phyloP scores from a whole-genome alignment of 2,329 filamentous ascomycete species.

The Apiospora kogelbergensis region DNA sequence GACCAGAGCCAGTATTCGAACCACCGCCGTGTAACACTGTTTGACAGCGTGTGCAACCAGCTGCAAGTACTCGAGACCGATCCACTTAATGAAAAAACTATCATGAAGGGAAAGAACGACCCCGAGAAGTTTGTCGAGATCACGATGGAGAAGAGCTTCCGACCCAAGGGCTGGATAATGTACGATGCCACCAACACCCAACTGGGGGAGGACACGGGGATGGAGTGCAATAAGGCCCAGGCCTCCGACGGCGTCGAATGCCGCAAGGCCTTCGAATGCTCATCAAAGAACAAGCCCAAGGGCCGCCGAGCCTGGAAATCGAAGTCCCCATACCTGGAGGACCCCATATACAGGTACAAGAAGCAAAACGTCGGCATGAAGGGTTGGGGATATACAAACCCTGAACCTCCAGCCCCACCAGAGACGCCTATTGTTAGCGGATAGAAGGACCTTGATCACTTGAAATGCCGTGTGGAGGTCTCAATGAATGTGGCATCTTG shows the following conservation, averaged over 20 bases:
- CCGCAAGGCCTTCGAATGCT: neutral
- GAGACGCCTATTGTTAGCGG: no score
- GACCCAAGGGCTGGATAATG: neutral
- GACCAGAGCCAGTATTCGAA: neutral
- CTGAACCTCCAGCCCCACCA: no score
- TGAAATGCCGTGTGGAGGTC: no score
- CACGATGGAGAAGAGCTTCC: neutral
- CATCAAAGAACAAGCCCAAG: neutral
- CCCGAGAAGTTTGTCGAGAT: neutral
- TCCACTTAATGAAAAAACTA: neutral
- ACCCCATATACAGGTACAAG: no score
- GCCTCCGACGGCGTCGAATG: neutral
- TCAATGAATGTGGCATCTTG: no score
- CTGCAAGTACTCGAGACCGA: neutral
- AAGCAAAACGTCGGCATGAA: no score
- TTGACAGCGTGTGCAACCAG: neutral
- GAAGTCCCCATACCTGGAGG: no score
- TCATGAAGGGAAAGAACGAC: neutral
- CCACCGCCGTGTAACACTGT: neutral
- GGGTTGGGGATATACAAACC: no score
- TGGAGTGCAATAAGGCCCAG: neutral
- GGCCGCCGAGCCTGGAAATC: no score
- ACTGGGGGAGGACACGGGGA: neutral
- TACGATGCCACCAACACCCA: neutral
- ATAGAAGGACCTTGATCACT: no score